phyloP scores from a whole-genome alignment of 192 early-diverging fungal species.

The Backusella tuberculispora region DNA sequence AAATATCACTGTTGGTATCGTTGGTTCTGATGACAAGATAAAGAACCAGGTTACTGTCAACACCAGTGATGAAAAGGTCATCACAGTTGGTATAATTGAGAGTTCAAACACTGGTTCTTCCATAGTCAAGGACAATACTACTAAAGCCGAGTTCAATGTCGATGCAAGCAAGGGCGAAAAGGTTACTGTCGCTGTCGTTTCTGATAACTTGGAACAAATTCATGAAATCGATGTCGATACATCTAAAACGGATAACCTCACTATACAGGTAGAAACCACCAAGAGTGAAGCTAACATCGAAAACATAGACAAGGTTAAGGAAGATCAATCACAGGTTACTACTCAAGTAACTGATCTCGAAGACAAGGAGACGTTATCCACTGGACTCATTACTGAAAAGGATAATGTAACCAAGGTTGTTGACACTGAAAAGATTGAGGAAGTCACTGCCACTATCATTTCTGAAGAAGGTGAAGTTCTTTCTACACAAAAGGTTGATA shows the following conservation, averaged over 20 bases:
- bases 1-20: not conserved
- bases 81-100: not conserved
- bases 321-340: not conserved
- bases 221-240: constrained; percentile 14
- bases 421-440: not conserved
- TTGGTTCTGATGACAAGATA: not conserved
- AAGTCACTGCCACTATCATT: not conserved
- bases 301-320: not conserved
- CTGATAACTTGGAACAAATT: not conserved
- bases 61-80: not conserved
- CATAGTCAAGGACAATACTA: not conserved
- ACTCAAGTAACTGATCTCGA: not conserved
- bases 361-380: not conserved
- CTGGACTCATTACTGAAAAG: not conserved
- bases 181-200: not conserved
- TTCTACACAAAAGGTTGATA: not conserved
- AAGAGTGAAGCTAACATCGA: not conserved
- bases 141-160: not conserved
- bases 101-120: not conserved
- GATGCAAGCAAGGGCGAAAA: not conserved
- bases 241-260: not conserved
- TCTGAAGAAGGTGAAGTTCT: not conserved
- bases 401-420: not conserved
- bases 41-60: not conserved
- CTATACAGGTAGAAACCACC: not conserved